Evolutionary conservation across 495 filamentous ascomycete species (phyloP).

Genomic region (Penicillium fimorum): DNA sequence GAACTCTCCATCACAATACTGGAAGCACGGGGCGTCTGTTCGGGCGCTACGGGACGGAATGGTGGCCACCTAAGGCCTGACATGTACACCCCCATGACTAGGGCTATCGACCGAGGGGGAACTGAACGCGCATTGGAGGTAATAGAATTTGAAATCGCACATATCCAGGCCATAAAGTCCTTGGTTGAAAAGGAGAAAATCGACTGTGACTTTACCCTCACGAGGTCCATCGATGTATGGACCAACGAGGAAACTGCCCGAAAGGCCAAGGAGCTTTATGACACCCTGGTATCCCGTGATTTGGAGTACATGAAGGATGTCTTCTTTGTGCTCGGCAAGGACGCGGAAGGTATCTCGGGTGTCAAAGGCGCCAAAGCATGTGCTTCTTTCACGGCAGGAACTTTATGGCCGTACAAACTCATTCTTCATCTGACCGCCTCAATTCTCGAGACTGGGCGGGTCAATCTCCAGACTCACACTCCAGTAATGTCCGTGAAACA

Average conservation of each 20-base stretch:
- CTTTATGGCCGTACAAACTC: conserved; percentile 65
- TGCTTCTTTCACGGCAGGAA: conserved; percentile 51
- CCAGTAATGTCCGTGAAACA: conserved; percentile 43
- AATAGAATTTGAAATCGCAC: conserved; percentile 31
- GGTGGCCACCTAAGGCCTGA: conserved; percentile 38
- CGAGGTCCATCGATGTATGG: conserved; percentile 39
- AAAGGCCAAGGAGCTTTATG: conserved; percentile 31
- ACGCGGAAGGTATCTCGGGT: conserved; percentile 32
- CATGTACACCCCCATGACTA: conserved; percentile 32
- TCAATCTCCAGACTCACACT: conserved; percentile 64
- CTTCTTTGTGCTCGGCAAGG: conserved; percentile 26
- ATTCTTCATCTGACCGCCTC: conserved; percentile 51
- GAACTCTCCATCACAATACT: conserved; percentile 32
- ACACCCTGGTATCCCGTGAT: conserved; percentile 20
- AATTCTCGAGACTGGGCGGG: conserved; percentile 46
- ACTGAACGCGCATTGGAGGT: conserved; percentile 20
- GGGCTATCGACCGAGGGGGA: conserved; percentile 15
- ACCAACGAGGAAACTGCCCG: conserved; percentile 30
- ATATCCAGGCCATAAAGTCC: conserved; percentile 32
- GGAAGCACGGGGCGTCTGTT: conserved; percentile 39
- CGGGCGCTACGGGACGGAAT: conserved; percentile 42
- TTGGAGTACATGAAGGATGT: conserved; percentile 35
- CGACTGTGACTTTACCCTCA: conserved; percentile 41
- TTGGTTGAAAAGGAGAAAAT: conserved; percentile 36
- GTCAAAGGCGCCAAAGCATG: conserved; percentile 36